These are phyloP conservation scores for Fusarium protoensiforme DNA, from an alignment of 2,329 filamentous ascomycete species.

Conservation along the genomic window DNA sequence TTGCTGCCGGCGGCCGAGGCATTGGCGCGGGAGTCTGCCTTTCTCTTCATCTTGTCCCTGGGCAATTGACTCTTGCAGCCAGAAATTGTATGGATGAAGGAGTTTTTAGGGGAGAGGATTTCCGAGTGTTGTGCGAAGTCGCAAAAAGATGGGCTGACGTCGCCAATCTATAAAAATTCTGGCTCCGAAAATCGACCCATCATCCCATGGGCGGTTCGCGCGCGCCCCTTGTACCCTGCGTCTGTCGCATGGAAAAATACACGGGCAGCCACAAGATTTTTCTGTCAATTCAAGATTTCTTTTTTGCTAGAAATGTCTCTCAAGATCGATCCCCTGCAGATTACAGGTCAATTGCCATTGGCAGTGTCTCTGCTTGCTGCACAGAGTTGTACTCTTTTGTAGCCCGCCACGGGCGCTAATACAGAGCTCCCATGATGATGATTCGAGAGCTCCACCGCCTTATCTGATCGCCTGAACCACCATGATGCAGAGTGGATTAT, in stretches of 20 bases:
- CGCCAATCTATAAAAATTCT: conserved; percentile 38
- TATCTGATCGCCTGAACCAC: conserved; percentile 17
- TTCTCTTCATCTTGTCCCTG: conserved; percentile 65
- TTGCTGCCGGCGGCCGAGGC: conserved; percentile 61
- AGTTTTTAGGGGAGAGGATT: conserved; percentile 8
- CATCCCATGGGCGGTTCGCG: conserved; percentile 10
- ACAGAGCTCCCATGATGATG: conserved; percentile 31
- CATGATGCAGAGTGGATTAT: conserved; percentile 14
- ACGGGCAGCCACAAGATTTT: background rate
- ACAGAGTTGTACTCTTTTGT: conserved; percentile 4
- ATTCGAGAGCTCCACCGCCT: conserved; percentile 15
- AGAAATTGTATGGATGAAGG: conserved; percentile 9
- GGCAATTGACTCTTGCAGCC: conserved; percentile 30
- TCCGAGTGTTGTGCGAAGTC: conserved; percentile 14
- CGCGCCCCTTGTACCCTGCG: conserved; percentile 15
- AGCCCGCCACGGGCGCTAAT: conserved; percentile 20
- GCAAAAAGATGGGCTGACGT: conserved; percentile 45
- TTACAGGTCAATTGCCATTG: background rate
- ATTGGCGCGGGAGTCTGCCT: conserved; percentile 60
- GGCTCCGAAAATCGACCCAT: conserved; percentile 45
- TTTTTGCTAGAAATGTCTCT: no score
- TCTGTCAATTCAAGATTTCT: background rate
- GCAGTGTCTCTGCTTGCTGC: background rate
- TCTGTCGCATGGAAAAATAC: background rate
- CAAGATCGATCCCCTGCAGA: background rate